A percentile compares a stretch with the other conserved stretches of the same genome.
Evolutionary conservation across 768 basidiomycete genomes (phyloP).

Genomic region (Basidioascus undulatus): DNA sequence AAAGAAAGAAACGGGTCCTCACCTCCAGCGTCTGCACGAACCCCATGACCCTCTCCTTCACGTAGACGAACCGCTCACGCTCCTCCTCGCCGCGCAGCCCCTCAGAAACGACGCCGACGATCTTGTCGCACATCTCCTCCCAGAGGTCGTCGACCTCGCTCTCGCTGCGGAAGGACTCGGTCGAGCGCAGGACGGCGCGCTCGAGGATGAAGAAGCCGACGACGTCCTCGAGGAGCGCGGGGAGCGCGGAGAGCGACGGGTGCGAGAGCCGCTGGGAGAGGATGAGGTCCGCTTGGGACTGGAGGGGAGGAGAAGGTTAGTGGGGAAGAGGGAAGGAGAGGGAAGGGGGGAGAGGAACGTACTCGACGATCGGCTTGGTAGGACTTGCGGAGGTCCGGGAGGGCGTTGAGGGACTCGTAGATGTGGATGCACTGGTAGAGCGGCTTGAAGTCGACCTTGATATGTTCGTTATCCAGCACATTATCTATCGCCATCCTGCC

Average conservation of each 20-base stretch:
- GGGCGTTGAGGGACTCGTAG: constrained; percentile 69
- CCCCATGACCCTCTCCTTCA: constrained; percentile 57
- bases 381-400: constrained; percentile 65
- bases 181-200: constrained; percentile 67
- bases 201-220: constrained; percentile 97
- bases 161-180: constrained; percentile 55
- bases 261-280: constrained; percentile 27
- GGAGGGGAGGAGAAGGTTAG: neutral
- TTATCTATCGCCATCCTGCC: constrained; percentile 31
- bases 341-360: constrained; percentile 2
- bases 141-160: constrained; percentile 85
- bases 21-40: constrained; percentile 90
- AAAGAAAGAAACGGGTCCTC: constrained; percentile 8
- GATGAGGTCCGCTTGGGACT: constrained; percentile 95
- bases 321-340: neutral
- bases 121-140: constrained; percentile 54
- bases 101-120: constrained; percentile 48
- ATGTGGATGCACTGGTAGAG: constrained; percentile 94
- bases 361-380: constrained; percentile 97
- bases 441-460: constrained; percentile 80
- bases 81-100: constrained; percentile 50
- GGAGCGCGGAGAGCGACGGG: constrained; percentile 25
- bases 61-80: constrained; percentile 52
- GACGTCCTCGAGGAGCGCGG: constrained; percentile 68
- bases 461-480: constrained; percentile 68